Conservation (phyloP, 805 yeast species). For the Metschnikowia dekortorum region DNA sequence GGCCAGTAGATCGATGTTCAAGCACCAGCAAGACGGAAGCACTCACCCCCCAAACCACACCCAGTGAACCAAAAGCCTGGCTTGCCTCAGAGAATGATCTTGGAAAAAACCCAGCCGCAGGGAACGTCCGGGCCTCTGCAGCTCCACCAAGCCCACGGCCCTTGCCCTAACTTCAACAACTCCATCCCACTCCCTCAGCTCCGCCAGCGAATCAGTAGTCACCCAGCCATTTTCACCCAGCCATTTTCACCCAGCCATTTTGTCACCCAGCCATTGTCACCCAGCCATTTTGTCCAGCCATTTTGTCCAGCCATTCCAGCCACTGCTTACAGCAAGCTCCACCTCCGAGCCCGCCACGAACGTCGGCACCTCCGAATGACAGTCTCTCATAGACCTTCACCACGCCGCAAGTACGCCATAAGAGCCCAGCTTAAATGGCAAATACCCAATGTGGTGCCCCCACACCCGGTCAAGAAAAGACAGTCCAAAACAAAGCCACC, state of each 20-base stretch:
- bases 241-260: too few relatives aligned
- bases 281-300: too few relatives aligned
- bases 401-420: slow-evolving; percentile 4
- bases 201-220: slow-evolving; percentile 12
- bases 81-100: slow-evolving; percentile 62
- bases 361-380: slow-evolving; percentile 5
- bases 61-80: slow-evolving; percentile 60
- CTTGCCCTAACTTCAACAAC: slow-evolving; percentile 1
- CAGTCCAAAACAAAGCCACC: slow-evolving; percentile 12
- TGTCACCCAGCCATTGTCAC: too few relatives aligned
- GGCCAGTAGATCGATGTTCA: slow-evolving; percentile 21
- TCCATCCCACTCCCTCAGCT: slow-evolving; percentile 9
- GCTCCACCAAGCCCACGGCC: slow-evolving; percentile 2
- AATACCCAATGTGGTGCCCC: background rate
- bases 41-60: slow-evolving; percentile 61
- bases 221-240: background rate
- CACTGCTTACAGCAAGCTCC: background rate
- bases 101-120: slow-evolving; percentile 38
- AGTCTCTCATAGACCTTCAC: slow-evolving; percentile 5
- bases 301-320: slow-evolving; percentile 6
- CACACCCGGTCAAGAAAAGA: background rate
- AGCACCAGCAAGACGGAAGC: slow-evolving; percentile 68
- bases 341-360: background rate
- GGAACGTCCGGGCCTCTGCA: slow-evolving; percentile 11
- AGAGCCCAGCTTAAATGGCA: background rate